A percentile compares a stretch with the other conserved stretches of the same genome.
These are phyloP conservation scores for Spergularia azorica DNA, from an alignment of 179 eudicot genomes.

Conservation along the genomic window DNA sequence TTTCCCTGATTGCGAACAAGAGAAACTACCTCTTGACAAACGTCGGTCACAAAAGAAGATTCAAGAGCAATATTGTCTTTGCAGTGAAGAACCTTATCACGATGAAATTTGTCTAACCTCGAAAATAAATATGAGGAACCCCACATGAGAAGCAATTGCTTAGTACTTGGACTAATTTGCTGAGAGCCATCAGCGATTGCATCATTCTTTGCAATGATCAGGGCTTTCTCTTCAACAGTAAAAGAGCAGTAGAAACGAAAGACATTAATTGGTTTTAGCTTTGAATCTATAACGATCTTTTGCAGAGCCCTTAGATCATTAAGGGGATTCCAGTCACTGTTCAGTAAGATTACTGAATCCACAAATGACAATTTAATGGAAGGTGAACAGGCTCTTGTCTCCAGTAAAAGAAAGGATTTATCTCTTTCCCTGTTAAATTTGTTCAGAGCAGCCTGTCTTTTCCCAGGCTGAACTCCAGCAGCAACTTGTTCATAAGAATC, in stretches of 20 bases:
- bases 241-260: slow-evolving; percentile 75
- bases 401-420: slow-evolving; percentile 70
- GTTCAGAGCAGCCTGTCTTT: slow-evolving; percentile 71
- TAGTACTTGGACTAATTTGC: slow-evolving; percentile 45
- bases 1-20: slow-evolving; percentile 34
- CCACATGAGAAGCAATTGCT: slow-evolving; percentile 80
- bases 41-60: slow-evolving; percentile 41
- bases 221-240: slow-evolving; percentile 82
- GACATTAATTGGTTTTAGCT: slow-evolving; percentile 59
- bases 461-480: slow-evolving; percentile 40
- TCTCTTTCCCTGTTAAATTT: slow-evolving; percentile 67
- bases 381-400: slow-evolving; percentile 71
- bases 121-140: slow-evolving; percentile 73
- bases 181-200: slow-evolving; percentile 49
- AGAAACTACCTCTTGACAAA: slow-evolving; percentile 57
- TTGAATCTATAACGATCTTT: slow-evolving; percentile 65
- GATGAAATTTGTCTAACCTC: slow-evolving; percentile 70
- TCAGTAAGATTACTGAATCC: slow-evolving; percentile 67
- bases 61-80: slow-evolving; percentile 37
- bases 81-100: slow-evolving; percentile 19
- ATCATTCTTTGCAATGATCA: slow-evolving; percentile 65
- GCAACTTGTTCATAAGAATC: slow-evolving; percentile 83
- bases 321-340: slow-evolving; percentile 87
- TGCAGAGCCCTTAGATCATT: slow-evolving; percentile 77
- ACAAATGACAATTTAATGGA: slow-evolving; percentile 62